Conservation (phyloP, 1,139 yeast genomes). For the Spencermartinsiella ligniputridi region DNA sequence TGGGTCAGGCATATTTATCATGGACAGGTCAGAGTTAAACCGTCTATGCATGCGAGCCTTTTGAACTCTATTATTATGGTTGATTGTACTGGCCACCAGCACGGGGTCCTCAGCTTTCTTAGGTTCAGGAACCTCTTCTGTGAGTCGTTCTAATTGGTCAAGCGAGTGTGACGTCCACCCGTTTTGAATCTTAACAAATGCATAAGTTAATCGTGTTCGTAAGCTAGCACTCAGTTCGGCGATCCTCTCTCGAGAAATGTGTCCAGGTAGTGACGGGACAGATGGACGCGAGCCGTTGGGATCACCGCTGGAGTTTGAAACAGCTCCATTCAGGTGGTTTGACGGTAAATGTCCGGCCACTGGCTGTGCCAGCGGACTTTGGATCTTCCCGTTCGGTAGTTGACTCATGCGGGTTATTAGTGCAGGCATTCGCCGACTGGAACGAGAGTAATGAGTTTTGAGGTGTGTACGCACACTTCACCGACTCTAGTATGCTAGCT, state of each 20-base stretch:
- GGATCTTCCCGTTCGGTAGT: no score
- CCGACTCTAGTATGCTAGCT: no score
- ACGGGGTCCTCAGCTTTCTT: conserved; percentile 4
- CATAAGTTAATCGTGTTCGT: conserved; percentile 44
- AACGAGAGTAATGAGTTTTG: no score
- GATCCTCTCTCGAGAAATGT: conserved; percentile 24
- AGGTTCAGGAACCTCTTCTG: not conserved
- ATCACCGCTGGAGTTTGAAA: no score
- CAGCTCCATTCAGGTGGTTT: no score
- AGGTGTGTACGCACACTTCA: no score
- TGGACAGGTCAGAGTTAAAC: not conserved
- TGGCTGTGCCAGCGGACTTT: no score
- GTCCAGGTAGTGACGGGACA: not conserved
- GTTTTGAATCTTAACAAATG: conserved; percentile 42
- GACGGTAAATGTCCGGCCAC: no score
- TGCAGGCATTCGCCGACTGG: no score
- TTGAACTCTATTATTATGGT: not conserved
- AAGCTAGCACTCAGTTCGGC: conserved; percentile 41
- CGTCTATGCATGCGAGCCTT: not conserved
- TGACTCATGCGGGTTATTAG: no score
- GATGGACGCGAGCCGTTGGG: no score
- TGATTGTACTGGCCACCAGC: not conserved
- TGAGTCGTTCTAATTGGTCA: conserved; percentile 23
- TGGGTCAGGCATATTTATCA: not conserved
- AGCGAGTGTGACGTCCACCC: conserved; percentile 30